phyloP scores from a whole-genome alignment of 1,284 basidiomycete genomes.

The Leccinum fuscescens region DNA sequence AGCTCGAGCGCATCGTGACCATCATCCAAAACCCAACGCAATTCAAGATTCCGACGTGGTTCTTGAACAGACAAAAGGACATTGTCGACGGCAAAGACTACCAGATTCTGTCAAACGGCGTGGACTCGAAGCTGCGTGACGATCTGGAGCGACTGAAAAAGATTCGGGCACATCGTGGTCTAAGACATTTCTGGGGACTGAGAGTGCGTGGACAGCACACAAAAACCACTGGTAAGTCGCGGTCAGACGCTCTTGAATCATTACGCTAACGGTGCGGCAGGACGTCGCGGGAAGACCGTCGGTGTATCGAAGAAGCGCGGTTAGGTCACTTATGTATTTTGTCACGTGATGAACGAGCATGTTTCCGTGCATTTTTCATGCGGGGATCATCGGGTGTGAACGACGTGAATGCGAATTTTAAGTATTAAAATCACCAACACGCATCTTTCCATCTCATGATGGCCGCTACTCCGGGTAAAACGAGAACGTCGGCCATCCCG shows the following conservation, averaged over 20 bases:
- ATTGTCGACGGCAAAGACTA: constrained; percentile 96
- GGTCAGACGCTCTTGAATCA: neutral
- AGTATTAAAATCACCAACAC: neutral
- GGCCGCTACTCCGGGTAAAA: constrained; percentile 49
- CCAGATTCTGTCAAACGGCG: constrained; percentile 95
- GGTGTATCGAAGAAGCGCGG: constrained; percentile 92
- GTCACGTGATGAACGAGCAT: constrained; percentile 24
- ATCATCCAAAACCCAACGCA: constrained; percentile 99
- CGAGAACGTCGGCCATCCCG: constrained; percentile 56
- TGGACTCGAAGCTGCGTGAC: constrained; percentile 98
- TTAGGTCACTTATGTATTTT: constrained; percentile 40
- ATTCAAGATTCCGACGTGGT: constrained; percentile 99
- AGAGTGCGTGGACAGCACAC: constrained; percentile 98
- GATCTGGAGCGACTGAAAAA: constrained; percentile 99
- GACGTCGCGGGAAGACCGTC: constrained; percentile 88
- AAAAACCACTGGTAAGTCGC: constrained; percentile 88
- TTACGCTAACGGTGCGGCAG: constrained; percentile 36
- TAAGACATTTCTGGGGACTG: constrained; percentile 96
- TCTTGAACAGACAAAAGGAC: constrained; percentile 99
- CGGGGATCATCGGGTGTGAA: neutral
- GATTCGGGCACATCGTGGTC: constrained; percentile 97
- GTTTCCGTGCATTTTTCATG: neutral
- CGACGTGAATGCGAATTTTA: neutral
- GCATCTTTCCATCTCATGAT: constrained; percentile 14
- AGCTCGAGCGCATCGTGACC: constrained; percentile 98